Evolutionary conservation across 2,329 filamentous ascomycete genomes (phyloP).

Genomic region (Beauveria medogensis): DNA sequence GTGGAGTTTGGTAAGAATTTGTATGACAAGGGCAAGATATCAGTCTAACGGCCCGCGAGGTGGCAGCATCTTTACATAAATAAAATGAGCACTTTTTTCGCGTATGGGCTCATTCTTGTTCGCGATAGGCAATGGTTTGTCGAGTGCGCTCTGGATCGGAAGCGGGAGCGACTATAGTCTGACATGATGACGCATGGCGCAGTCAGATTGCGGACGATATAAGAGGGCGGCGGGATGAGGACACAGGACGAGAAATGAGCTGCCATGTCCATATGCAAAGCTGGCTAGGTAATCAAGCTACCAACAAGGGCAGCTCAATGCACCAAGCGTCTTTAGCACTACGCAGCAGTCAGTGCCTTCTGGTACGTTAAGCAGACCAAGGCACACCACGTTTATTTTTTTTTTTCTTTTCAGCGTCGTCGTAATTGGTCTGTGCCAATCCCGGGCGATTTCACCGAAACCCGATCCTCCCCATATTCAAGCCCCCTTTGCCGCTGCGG

Average conservation of each 20-base stretch:
- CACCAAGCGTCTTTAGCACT: not conserved
- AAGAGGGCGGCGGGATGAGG: not conserved
- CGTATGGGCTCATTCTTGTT: slow-evolving; percentile 1
- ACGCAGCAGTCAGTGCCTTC: not conserved
- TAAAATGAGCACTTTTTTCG: not conserved
- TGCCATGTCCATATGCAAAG: not conserved
- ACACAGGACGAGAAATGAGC: not conserved
- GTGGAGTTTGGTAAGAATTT: not conserved
- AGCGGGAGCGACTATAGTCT: slow-evolving; percentile 9
- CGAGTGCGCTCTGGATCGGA: not conserved
- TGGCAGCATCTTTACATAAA: slow-evolving; percentile 10
- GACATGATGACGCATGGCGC: slow-evolving; percentile 9
- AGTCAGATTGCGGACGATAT: slow-evolving; percentile 6
- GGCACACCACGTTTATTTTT: not conserved
- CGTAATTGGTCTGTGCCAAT: not conserved
- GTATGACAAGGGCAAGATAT: not conserved
- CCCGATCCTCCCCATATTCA: not conserved
- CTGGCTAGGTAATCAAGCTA: not conserved
- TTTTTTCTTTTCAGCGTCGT: too few relatives aligned
- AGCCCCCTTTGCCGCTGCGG: slow-evolving; percentile 6
- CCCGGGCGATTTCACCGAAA: not conserved
- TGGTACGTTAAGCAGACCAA: not conserved
- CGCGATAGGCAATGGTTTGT: slow-evolving; percentile 7
- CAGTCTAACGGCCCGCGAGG: not conserved
- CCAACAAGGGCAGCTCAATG: not conserved